These are phyloP conservation scores for Anisodus acutangulus DNA, from an alignment of 257 asterid genomes.

Conservation along the genomic window DNA sequence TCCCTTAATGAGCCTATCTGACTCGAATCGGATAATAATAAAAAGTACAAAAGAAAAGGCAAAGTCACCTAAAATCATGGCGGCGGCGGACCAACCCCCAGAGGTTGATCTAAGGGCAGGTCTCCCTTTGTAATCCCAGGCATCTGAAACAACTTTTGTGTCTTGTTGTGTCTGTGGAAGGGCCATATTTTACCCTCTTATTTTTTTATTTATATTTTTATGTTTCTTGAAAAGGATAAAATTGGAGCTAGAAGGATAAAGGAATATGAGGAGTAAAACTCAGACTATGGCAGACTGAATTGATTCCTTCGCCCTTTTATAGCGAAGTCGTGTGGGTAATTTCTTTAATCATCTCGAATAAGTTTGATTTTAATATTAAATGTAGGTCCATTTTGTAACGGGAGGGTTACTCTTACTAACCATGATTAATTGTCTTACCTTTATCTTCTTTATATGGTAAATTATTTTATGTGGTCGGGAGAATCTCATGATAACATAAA, in stretches of 20 bases:
- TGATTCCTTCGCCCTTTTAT: slow-evolving; percentile 23
- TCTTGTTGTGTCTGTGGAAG: slow-evolving; percentile 55
- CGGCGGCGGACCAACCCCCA: slow-evolving; percentile 67
- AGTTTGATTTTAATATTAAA: background rate
- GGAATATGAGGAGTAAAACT: slow-evolving; percentile 21
- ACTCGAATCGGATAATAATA: background rate
- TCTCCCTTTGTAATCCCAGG: slow-evolving; percentile 73
- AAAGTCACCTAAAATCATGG: slow-evolving; percentile 63
- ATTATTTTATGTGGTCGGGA: background rate
- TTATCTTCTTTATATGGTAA: background rate
- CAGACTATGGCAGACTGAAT: slow-evolving; percentile 21
- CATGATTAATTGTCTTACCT: background rate
- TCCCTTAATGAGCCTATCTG: background rate
- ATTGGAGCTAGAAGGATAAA: background rate
- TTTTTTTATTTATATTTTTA: background rate
- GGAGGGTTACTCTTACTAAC: background rate
- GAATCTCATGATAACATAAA: background rate
- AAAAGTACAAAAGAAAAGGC: background rate
- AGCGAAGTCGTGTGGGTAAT: background rate
- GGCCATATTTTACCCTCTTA: background rate
- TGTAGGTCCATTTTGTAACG: background rate
- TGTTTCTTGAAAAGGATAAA: background rate
- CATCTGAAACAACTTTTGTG: slow-evolving; percentile 53
- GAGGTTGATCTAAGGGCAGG: slow-evolving; percentile 52
- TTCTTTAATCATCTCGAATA: background rate